phyloP scores from a whole-genome alignment of 1,284 basidiomycete genomes.

The Trametes versicolor region DNA sequence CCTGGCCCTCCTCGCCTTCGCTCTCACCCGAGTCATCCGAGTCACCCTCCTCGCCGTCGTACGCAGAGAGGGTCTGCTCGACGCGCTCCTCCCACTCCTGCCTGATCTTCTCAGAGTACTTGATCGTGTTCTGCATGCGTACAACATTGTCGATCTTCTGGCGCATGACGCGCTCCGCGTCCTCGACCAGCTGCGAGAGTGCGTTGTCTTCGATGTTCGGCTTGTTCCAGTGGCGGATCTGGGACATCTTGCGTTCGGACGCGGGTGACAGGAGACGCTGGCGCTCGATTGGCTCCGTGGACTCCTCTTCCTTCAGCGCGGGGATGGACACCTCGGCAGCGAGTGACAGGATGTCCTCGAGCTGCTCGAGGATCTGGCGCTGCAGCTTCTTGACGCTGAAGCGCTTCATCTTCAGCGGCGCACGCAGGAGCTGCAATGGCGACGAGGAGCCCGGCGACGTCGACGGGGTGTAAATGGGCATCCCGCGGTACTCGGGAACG shows the following conservation, averaged over 20 bases:
- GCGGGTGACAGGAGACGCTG: constrained; percentile 89
- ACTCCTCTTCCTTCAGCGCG: constrained; percentile 89
- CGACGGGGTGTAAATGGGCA: constrained; percentile 80
- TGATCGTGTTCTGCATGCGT: constrained; percentile 97
- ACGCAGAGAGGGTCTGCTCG: constrained; percentile 69
- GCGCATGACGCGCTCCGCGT: constrained; percentile 89
- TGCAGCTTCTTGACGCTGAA: constrained; percentile 86
- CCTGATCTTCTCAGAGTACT: constrained; percentile 97
- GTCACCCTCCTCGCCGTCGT: constrained; percentile 60
- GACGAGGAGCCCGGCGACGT: constrained; percentile 73
- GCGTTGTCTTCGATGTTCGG: constrained; percentile 89
- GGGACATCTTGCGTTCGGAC: constrained; percentile 86
- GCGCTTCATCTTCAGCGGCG: constrained; percentile 73
- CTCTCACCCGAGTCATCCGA: constrained; percentile 50
- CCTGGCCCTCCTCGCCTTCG: constrained; percentile 48
- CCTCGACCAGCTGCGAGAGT: constrained; percentile 82
- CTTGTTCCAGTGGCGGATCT: constrained; percentile 86
- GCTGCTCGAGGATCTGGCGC: constrained; percentile 81
- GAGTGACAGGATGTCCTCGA: constrained; percentile 85
- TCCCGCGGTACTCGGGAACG: constrained; percentile 87
- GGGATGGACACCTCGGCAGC: constrained; percentile 90
- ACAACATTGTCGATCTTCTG: constrained; percentile 96
- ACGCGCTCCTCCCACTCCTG: constrained; percentile 97
- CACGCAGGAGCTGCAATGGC: constrained; percentile 76
- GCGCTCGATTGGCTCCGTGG: constrained; percentile 90